These are phyloP conservation scores for Myriangium duriaei DNA, from an alignment of 2,329 filamentous ascomycete species.

Conservation along the genomic window DNA sequence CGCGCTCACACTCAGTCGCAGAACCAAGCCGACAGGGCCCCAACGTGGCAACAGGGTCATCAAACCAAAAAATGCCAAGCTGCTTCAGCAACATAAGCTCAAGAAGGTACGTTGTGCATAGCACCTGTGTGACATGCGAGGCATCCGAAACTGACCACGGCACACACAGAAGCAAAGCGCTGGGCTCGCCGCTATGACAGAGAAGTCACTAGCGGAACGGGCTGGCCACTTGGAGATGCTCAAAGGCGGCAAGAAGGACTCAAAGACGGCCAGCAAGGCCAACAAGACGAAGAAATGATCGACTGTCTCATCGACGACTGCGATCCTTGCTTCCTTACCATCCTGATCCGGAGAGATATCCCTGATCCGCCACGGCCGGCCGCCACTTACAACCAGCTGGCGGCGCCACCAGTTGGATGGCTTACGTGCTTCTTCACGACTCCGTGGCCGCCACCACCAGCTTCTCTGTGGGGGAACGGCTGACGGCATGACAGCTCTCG, in stretches of 20 bases:
- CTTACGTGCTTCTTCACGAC: too few species aligned
- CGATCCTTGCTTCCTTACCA: too few species aligned
- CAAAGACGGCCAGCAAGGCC: conserved; percentile 15
- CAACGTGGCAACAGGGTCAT: conserved; percentile 45
- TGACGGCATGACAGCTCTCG: too few species aligned
- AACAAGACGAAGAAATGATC: conserved; percentile 7
- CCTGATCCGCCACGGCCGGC: background rate
- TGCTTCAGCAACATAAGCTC: conserved; percentile 50
- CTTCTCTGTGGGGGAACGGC: too few species aligned
- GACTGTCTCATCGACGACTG: too few species aligned
- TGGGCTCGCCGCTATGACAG: conserved; percentile 53
- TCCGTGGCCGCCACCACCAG: too few species aligned
- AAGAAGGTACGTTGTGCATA: conserved; percentile 38
- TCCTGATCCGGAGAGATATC: too few species aligned
- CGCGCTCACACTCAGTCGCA: background rate
- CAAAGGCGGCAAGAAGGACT: conserved; percentile 52
- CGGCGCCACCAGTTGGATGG: background rate
- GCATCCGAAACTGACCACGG: too few species aligned
- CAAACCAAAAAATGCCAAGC: conserved; percentile 50
- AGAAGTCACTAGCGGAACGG: conserved; percentile 51
- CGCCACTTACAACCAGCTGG: background rate
- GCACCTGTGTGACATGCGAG: background rate
- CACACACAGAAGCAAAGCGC: conserved; percentile 44
- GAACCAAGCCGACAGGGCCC: conserved; percentile 12
- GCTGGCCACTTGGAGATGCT: conserved; percentile 60